phyloP scores from a whole-genome alignment of 495 filamentous ascomycete genomes.

The Chaetomium cochliodes region DNA sequence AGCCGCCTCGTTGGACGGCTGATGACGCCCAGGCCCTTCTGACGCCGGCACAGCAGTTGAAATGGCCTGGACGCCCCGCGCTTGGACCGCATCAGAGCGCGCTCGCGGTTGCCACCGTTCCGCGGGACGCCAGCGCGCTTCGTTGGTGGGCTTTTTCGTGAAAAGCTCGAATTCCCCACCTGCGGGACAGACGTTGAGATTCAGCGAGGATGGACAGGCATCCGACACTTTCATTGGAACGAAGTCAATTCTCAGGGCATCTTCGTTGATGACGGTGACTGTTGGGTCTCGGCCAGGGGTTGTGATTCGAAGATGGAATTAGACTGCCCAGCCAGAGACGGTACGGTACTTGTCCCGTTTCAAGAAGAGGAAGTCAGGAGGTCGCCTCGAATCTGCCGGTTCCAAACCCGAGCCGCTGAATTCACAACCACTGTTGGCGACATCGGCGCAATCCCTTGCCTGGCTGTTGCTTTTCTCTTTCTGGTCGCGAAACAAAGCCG shows the following conservation, averaged over 20 bases:
- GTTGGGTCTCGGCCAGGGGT: not conserved
- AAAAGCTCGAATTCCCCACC: not conserved
- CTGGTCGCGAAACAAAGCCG: not conserved
- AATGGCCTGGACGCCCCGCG: not conserved
- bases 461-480: not conserved
- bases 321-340: too few relatives aligned
- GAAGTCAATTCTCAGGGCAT: not conserved
- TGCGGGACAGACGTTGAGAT: not conserved
- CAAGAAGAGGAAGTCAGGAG: not conserved
- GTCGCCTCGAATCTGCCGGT: not conserved
- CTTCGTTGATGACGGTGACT: not conserved
- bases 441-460: not conserved
- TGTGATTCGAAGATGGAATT: not conserved
- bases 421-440: not conserved
- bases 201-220: not conserved
- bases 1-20: not conserved
- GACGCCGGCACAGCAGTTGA: not conserved
- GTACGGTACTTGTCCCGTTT: not conserved
- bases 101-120: not conserved
- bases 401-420: not conserved
- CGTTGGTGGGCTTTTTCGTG: not conserved
- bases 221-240: not conserved
- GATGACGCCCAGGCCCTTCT: too few relatives aligned
- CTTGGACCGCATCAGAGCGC: slow-evolving; percentile 2
- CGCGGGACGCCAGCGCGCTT: slow-evolving; percentile 1